These are phyloP conservation scores for Pythium coloratum DNA, from an alignment of 352 stramenopile species.

Conservation along the genomic window DNA sequence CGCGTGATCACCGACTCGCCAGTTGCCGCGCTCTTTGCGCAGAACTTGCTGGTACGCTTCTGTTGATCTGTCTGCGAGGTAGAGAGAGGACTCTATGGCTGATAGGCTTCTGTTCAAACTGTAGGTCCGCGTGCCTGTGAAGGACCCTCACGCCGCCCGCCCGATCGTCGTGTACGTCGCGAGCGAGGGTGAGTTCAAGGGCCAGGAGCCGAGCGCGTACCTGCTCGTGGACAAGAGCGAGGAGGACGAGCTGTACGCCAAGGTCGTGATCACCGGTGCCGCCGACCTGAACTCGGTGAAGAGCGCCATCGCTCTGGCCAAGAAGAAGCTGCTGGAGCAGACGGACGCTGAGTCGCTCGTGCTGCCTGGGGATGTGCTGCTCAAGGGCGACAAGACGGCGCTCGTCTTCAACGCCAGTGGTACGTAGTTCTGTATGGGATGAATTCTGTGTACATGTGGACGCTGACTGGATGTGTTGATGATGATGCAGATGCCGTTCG, in stretches of 20 bases:
- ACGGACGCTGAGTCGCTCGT: constrained; percentile 55
- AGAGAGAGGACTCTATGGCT: neutral
- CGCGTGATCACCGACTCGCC: constrained; percentile 81
- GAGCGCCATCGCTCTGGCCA: constrained; percentile 58
- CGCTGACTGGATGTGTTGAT: neutral
- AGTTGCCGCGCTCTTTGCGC: constrained; percentile 63
- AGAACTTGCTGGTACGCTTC: constrained; percentile 62
- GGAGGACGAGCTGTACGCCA: constrained; percentile 57
- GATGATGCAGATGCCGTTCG: constrained; percentile 37
- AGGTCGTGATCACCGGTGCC: constrained; percentile 67
- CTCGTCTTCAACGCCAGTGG: constrained; percentile 70
- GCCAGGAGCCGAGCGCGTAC: constrained; percentile 52
- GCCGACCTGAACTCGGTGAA: constrained; percentile 55
- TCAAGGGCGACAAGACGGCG: constrained; percentile 64
- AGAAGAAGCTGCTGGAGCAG: constrained; percentile 70
- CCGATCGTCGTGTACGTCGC: constrained; percentile 81
- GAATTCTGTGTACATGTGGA: neutral
- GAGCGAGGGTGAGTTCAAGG: constrained; percentile 60
- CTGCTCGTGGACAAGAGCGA: constrained; percentile 71
- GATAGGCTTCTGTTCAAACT: neutral
- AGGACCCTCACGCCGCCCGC: constrained; percentile 64
- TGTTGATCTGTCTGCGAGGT: no score
- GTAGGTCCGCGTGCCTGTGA: constrained; percentile 56
- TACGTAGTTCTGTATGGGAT: constrained; percentile 12
- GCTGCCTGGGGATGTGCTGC: constrained; percentile 51